phyloP scores from a whole-genome alignment of 2,329 filamentous ascomycete genomes.

The Exophiala lecanii-corni region DNA sequence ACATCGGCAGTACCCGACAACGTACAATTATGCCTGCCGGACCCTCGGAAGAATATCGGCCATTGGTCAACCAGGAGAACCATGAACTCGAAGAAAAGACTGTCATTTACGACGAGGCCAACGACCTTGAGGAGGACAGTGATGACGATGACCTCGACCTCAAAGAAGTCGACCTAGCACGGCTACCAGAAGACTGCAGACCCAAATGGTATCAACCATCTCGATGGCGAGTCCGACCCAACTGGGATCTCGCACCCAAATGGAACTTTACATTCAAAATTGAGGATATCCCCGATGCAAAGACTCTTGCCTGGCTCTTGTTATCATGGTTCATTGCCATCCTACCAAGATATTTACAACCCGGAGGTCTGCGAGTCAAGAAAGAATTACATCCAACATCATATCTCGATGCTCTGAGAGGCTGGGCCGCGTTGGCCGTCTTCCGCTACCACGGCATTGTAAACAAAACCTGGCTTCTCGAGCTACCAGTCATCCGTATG shows the following conservation, averaged over 20 bases:
- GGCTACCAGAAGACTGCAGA: slow-evolving; percentile 3
- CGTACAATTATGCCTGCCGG: no score
- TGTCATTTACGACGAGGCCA: not conserved
- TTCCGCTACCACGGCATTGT: slow-evolving; percentile 13
- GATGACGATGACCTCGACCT: slow-evolving; percentile 8
- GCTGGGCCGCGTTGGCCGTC: slow-evolving; percentile 26
- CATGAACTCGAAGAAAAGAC: not conserved
- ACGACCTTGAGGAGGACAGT: not conserved
- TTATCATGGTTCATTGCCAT: slow-evolving; percentile 6
- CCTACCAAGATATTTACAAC: slow-evolving; percentile 12
- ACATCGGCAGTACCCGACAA: no score
- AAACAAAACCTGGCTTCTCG: slow-evolving; percentile 17
- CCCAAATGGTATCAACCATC: slow-evolving; percentile 15
- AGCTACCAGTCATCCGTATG: slow-evolving; percentile 12
- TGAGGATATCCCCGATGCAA: slow-evolving; percentile 1
- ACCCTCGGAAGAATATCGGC: no score
- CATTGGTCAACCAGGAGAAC: not conserved
- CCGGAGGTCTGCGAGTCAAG: slow-evolving; percentile 5
- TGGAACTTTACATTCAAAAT: not conserved
- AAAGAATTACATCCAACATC: slow-evolving; percentile 23
- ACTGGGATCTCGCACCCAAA: not conserved
- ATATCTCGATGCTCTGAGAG: slow-evolving; percentile 29
- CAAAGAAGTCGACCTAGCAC: slow-evolving; percentile 7
- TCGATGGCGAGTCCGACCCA: slow-evolving; percentile 2
- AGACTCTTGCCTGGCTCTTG: slow-evolving; percentile 2